These are phyloP conservation scores for Polysphondylium violaceum DNA, from an alignment of 78 protist species.

Conservation along the genomic window DNA sequence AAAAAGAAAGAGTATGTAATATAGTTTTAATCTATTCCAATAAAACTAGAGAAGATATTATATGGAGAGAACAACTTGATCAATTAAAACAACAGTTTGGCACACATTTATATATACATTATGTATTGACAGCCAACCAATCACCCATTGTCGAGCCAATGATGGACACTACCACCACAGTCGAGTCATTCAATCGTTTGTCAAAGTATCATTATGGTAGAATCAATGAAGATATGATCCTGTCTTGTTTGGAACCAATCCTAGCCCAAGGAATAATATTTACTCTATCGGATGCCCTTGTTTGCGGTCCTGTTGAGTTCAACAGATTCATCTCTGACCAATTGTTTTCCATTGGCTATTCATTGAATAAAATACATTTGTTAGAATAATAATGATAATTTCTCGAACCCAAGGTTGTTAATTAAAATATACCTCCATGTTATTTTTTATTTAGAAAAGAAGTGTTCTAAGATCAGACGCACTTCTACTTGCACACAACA, in stretches of 20 bases:
- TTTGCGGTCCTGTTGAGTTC: conserved; percentile 59
- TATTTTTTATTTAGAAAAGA: too few species aligned
- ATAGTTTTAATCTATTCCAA: conserved; percentile 35
- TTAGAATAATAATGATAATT: conserved; percentile 15
- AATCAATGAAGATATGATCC: conserved; percentile 17
- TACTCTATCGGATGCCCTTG: conserved; percentile 23
- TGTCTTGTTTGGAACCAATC: neutral
- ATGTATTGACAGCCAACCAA: conserved; percentile 37
- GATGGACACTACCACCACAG: too few species aligned
- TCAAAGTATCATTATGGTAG: neutral
- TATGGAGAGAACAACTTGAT: conserved; percentile 22
- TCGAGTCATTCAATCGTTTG: neutral
- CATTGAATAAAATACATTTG: conserved; percentile 10
- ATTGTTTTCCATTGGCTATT: conserved; percentile 20
- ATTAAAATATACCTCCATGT: too few species aligned
- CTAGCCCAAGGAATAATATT: neutral
- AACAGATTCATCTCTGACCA: conserved; percentile 9
- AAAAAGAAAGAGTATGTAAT: neutral
- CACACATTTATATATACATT: conserved; percentile 1
- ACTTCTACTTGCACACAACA: too few species aligned
- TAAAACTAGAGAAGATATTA: conserved; percentile 13
- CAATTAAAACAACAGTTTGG: neutral
- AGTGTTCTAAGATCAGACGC: too few species aligned
- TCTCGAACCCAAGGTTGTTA: too few species aligned
- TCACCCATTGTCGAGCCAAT: neutral